Conservation (phyloP, 805 yeast genomes). For the Pichia heedii region DNA sequence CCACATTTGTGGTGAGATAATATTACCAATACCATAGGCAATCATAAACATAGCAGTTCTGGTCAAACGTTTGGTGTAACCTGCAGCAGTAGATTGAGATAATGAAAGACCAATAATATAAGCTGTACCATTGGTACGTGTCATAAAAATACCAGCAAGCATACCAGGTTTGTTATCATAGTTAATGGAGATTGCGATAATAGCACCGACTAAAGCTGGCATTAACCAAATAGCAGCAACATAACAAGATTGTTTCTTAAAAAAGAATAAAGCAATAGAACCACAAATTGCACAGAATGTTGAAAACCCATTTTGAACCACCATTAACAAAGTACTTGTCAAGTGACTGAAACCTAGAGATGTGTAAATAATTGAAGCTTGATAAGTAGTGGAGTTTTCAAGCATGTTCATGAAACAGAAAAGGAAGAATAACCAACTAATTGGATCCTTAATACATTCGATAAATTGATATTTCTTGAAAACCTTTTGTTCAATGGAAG, state of each 20-base stretch:
- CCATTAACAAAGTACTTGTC: slow-evolving; percentile 15
- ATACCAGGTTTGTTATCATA: slow-evolving; percentile 33
- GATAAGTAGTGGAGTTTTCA: slow-evolving; percentile 16
- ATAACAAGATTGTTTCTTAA: slow-evolving; percentile 20
- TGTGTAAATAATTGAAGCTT: slow-evolving; percentile 12
- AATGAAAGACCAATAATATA: slow-evolving; percentile 22
- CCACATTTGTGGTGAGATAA: slow-evolving; percentile 48
- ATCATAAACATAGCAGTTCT: slow-evolving; percentile 38
- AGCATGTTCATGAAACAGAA: slow-evolving; percentile 15
- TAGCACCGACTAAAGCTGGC: slow-evolving; percentile 37
- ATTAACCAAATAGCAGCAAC: slow-evolving; percentile 29
- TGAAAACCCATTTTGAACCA: slow-evolving; percentile 17
- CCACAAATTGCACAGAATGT: slow-evolving; percentile 14
- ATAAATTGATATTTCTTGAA: slow-evolving; percentile 37
- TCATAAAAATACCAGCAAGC: slow-evolving; percentile 25
- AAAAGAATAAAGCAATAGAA: slow-evolving; percentile 8
- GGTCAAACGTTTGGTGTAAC: slow-evolving; percentile 40
- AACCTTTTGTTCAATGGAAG: slow-evolving; percentile 33
- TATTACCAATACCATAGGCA: slow-evolving; percentile 38
- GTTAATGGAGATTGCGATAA: slow-evolving; percentile 34
- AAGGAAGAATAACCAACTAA: slow-evolving; percentile 32
- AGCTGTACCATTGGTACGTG: slow-evolving; percentile 9
- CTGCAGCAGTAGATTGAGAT: slow-evolving; percentile 31
- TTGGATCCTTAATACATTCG: slow-evolving; percentile 40
- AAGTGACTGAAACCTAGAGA: slow-evolving; percentile 13